Base-by-base conservation (phyloP, 2,329 filamentous ascomycete genomes). In the Diaporthe capsici region DNA sequence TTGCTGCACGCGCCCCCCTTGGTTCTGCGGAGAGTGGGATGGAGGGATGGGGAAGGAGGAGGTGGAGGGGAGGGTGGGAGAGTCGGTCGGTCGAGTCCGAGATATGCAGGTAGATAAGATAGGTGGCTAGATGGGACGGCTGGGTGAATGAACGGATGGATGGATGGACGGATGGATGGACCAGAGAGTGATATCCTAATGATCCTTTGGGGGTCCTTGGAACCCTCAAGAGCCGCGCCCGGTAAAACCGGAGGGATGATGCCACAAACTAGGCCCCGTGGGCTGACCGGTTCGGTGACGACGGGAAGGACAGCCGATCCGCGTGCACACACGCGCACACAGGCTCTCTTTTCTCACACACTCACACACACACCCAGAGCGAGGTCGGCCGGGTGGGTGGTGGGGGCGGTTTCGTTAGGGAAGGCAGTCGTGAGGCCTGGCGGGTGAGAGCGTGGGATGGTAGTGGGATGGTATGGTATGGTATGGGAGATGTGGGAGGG, bases 261-360 rank as follows among this genome's bases (percentile, higher is more conserved):
- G 65, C 47, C 65, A 68, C 65, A 53, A 20, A 10, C 31, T 53
- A 53, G 65, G 34, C 65, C 65, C 65, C 65, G 65, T 68, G 65
- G 34, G 65, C 65, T 70, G 65, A 70, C 65, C 47, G 49, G 49
- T 53, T 70, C 65, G 65, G 65, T 51, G 65, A 55, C 65, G 65
- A 70, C 65, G 65, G 65, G 65, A 70, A 70, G 49, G 65, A 53
- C 49, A 70, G 65, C 65, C 65, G 65, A 70, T 42, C 49, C n/a
- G 34, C n/a, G 17, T 17, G 12, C 61, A 65, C 42, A 47, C 25
- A 25, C 34, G 3, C 57, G 7, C 31, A 1, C 20, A 9, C 55
- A n/a, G 9, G 25, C 57, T n/a, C 57, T 58, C 25, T 12, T 55
- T 28, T 37, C 58, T n/a, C 58, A 42, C 58, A 15, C 58, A 34